Percentiles rank a stretch among this genome's conserved stretches.
Conservation (phyloP, 2,329 filamentous ascomycete genomes). For the Penicillium hordei region DNA sequence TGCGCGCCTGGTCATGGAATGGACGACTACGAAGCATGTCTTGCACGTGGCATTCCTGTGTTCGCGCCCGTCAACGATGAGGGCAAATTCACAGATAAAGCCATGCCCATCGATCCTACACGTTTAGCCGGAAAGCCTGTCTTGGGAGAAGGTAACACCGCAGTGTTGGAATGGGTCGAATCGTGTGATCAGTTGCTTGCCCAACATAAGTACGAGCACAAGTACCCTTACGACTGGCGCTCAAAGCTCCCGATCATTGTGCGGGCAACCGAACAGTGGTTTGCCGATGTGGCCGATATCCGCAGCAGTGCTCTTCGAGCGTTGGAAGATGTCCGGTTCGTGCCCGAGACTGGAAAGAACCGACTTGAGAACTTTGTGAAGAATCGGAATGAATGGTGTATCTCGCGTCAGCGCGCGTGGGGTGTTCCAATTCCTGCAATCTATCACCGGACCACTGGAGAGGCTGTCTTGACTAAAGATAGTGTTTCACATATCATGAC, state of each 20-base stretch:
- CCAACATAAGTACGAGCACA: conserved; percentile 74
- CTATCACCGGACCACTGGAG: conserved; percentile 67
- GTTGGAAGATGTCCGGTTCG: conserved; percentile 70
- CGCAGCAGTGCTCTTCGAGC: conserved; percentile 70
- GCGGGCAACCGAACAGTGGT: conserved; percentile 95
- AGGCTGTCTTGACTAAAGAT: conserved; percentile 74
- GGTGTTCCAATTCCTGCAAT: conserved; percentile 93
- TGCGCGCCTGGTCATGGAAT: conserved; percentile 92
- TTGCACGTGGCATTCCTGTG: conserved; percentile 66
- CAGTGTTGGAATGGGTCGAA: conserved; percentile 68
- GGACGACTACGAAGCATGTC: conserved; percentile 88
- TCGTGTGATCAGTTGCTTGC: conserved; percentile 62
- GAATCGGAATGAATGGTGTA: conserved; percentile 93
- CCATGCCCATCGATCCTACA: conserved; percentile 68
- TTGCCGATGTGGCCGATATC: conserved; percentile 84
- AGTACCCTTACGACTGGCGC: conserved; percentile 97
- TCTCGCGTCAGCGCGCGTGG: conserved; percentile 93
- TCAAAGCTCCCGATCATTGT: conserved; percentile 91
- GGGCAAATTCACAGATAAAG: conserved; percentile 77
- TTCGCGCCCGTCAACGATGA: conserved; percentile 81
- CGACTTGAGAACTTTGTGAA: conserved; percentile 83
- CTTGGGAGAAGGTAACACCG: conserved; percentile 65
- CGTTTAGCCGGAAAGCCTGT: conserved; percentile 71
- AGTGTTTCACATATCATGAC: conserved; percentile 82
- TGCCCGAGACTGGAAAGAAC: conserved; percentile 71